These are phyloP conservation scores for Aspergillus pseudoterreus DNA, from an alignment of 2,329 filamentous ascomycete species.

Conservation along the genomic window DNA sequence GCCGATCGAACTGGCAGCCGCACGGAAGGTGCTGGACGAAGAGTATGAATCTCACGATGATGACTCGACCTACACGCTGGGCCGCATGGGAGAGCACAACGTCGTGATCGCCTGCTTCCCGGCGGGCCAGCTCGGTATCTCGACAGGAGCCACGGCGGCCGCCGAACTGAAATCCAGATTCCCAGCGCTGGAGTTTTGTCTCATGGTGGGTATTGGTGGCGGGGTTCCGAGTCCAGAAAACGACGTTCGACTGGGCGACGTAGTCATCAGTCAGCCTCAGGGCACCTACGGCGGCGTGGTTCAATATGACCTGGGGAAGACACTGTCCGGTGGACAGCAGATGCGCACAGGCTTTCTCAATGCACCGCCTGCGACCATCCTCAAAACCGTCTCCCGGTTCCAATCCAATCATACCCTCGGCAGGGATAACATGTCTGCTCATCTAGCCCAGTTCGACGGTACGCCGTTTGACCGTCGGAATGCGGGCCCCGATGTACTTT, in stretches of 20 bases:
- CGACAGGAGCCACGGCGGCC: constrained; percentile 11
- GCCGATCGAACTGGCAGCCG: constrained; percentile 31
- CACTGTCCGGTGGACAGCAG: constrained; percentile 8
- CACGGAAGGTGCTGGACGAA: constrained; percentile 36
- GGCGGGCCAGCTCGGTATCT: constrained; percentile 11
- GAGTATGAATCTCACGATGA: constrained; percentile 13
- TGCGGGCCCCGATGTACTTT: neutral
- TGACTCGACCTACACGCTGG: constrained; percentile 17
- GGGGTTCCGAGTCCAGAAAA: constrained; percentile 13
- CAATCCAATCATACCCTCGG: no score
- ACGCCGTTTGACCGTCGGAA: neutral
- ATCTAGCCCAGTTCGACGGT: neutral
- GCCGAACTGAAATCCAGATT: constrained; percentile 15
- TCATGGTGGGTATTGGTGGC: constrained; percentile 23
- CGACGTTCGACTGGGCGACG: constrained; percentile 23
- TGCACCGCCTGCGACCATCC: constrained; percentile 20
- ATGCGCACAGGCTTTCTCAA: constrained; percentile 13
- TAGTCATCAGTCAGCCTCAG: constrained; percentile 18
- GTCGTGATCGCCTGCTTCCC: constrained; percentile 16
- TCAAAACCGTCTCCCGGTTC: neutral
- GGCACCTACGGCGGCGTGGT: constrained; percentile 20
- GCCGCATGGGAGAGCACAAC: constrained; percentile 16
- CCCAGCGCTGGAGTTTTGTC: constrained; percentile 8
- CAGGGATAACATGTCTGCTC: constrained; percentile 17
- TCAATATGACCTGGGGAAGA: constrained; percentile 24